phyloP scores from a whole-genome alignment of 2,329 filamentous ascomycete genomes.

The Ceratocystis smalleyi region DNA sequence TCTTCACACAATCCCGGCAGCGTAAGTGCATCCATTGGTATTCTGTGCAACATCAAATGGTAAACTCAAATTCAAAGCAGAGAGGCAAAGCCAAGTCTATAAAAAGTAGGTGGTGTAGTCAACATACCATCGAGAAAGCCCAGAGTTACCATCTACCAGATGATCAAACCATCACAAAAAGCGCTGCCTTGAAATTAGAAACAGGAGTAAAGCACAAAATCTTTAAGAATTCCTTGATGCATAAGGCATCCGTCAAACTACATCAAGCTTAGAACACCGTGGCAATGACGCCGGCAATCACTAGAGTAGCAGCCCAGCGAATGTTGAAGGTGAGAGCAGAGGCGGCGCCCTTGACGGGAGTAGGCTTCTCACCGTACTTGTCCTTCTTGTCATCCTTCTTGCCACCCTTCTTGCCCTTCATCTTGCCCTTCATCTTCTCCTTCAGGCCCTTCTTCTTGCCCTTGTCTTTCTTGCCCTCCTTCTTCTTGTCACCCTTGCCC shows the following conservation, averaged over 20 bases:
- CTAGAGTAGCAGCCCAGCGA: conserved; percentile 13
- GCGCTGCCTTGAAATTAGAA: background rate
- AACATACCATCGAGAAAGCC: background rate
- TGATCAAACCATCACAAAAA: conserved; percentile 3
- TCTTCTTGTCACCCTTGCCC: conserved; percentile 16
- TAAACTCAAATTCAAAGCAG: conserved; percentile 1
- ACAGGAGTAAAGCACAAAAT: conserved; percentile 8
- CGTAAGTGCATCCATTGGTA: background rate
- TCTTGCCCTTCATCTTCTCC: conserved; percentile 13
- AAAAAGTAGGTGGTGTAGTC: background rate
- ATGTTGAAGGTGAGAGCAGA: conserved; percentile 9
- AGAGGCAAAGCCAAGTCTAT: background rate
- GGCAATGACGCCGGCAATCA: conserved; percentile 12
- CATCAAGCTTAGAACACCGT: conserved; percentile 14
- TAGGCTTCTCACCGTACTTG: conserved; percentile 15
- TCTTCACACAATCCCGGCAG: background rate
- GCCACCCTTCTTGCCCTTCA: conserved; percentile 14
- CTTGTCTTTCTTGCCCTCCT: conserved; percentile 14
- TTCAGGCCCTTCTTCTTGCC: conserved; percentile 9
- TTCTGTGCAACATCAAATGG: background rate
- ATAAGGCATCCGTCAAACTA: conserved; percentile 1
- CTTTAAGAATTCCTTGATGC: conserved; percentile 5
- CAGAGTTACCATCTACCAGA: background rate
- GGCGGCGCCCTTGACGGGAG: conserved; percentile 14
- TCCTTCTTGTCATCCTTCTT: conserved; percentile 13